A percentile compares a stretch with the other conserved stretches of the same genome.
These are phyloP conservation scores for Fusarium beomiforme DNA, from an alignment of 2,329 filamentous ascomycete species.

Conservation along the genomic window DNA sequence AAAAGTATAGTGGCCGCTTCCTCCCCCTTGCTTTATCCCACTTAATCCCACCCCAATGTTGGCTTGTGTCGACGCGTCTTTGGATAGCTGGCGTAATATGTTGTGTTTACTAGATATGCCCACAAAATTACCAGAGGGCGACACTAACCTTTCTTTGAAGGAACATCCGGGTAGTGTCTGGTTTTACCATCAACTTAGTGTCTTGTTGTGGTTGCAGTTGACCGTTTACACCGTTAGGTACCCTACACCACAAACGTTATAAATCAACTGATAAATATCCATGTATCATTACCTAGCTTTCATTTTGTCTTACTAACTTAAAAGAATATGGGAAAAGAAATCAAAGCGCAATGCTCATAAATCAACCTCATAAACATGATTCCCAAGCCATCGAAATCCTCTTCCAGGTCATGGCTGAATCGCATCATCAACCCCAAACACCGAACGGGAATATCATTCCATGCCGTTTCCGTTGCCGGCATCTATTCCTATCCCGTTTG, in stretches of 20 bases:
- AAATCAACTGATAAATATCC: background rate
- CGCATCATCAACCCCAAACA: slow-evolving; percentile 41
- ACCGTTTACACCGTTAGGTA: background rate
- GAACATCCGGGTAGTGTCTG: background rate
- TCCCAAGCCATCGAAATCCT: slow-evolving; percentile 31
- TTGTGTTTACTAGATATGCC: background rate
- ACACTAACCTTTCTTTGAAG: background rate
- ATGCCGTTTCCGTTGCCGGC: slow-evolving; percentile 8
- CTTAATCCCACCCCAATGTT: slow-evolving; percentile 18
- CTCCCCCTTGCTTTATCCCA: slow-evolving; percentile 12
- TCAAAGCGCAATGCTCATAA: slow-evolving; percentile 39
- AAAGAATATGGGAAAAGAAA: slow-evolving; percentile 11
- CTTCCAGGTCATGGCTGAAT: slow-evolving; percentile 35
- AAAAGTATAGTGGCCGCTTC: background rate
- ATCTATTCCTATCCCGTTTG: slow-evolving; percentile 28
- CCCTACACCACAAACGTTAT: background rate
- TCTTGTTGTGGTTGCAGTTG: background rate
- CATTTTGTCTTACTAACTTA: slow-evolving; percentile 20
- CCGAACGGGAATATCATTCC: slow-evolving; percentile 32
- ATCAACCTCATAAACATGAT: slow-evolving; percentile 28
- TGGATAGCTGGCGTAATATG: background rate
- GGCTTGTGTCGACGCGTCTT: slow-evolving; percentile 10
- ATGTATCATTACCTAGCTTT: slow-evolving; percentile 22
- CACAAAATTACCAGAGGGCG: background rate
- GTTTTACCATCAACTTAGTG: background rate